A percentile compares a stretch with the other conserved stretches of the same genome.
These are phyloP conservation scores for Nematocida ausubeli DNA, from an alignment of 371 early-diverging fungal genomes.

Conservation along the genomic window DNA sequence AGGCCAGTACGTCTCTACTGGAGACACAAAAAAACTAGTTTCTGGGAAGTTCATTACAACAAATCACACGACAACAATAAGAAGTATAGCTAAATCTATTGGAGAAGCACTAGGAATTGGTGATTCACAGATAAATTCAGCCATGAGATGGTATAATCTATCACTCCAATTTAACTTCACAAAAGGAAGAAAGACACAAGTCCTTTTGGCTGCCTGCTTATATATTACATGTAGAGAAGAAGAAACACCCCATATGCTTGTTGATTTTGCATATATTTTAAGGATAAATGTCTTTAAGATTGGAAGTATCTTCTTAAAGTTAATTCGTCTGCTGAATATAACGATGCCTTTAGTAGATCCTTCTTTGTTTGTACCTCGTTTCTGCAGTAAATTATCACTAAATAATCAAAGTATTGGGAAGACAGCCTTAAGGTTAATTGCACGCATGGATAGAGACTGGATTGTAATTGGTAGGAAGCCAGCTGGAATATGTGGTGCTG, in stretches of 20 bases:
- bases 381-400: conserved; percentile 83
- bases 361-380: conserved; percentile 84
- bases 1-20: conserved; percentile 64
- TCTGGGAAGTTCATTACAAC: conserved; percentile 42
- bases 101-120: conserved; percentile 66
- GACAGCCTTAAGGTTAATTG: conserved; percentile 79
- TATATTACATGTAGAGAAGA: conserved; percentile 88
- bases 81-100: conserved; percentile 36
- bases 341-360: conserved; percentile 87
- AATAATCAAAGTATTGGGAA: conserved; percentile 74
- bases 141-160: conserved; percentile 84
- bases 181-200: conserved; percentile 77
- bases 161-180: conserved; percentile 83
- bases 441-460: conserved; percentile 96
- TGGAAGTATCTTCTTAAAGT: conserved; percentile 80
- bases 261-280: conserved; percentile 88
- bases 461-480: conserved; percentile 88
- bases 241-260: conserved; percentile 82
- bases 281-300: conserved; percentile 79
- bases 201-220: conserved; percentile 86
- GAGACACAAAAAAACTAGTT: conserved; percentile 50
- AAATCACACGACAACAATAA: conserved; percentile 33
- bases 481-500: conserved; percentile 94
- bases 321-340: conserved; percentile 74
- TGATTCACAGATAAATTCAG: conserved; percentile 76